Evolutionary conservation across 352 stramenopile species (phyloP), one percentile per base, ranked within the genome.

Genomic region (Globisporangium perplexum): DNA sequence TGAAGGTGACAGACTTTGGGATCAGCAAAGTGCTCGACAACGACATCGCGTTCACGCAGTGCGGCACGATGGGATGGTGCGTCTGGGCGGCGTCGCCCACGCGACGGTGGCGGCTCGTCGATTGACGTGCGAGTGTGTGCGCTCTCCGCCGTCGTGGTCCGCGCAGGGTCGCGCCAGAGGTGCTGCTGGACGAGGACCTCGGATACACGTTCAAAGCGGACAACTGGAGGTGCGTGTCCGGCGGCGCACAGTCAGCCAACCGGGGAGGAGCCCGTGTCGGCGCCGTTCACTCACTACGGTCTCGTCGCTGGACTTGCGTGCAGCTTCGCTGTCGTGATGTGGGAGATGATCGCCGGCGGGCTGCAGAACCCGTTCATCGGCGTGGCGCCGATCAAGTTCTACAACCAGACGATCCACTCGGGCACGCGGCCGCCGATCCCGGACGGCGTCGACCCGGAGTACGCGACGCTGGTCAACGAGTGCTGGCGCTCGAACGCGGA

Each of bases 371-470:
- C 76, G 50, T 95, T 95, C 63, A 89, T 95, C 46, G 85, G 85
- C 38, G 93, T 95, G 85, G 85, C 85, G 7, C 85, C 85, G 12
- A 91, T 95, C 65, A 95, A 95, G 55, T 95, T 93, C 53, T 95
- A 95, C 70, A 90, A 92, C 62, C 84, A 95, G 57, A 91, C 83
- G 14, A 83, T 93, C 51, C 82, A 89, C 55, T 60, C 65, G n/a
- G 79, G 77, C 24, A 75, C 88, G 44, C 83, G 85, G 5, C 85
- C 85, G 52, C 71, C 72, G 7, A 76, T 95, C 31, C 77, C 77
- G 2, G 81, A 90, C 24, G 68, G 65, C 39, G 74, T 77, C 17
- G 81, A 95, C 47, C 63, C 69, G 23, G 72, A 82, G 33, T 95
- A 95, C 66, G 66, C 82, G 28, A 63, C 72, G 30, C 78, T 95